Evolutionary conservation across 495 filamentous ascomycete genomes (phyloP), one percentile per base, ranked within the genome.

Genomic region (Hypoxylon perforatum): DNA sequence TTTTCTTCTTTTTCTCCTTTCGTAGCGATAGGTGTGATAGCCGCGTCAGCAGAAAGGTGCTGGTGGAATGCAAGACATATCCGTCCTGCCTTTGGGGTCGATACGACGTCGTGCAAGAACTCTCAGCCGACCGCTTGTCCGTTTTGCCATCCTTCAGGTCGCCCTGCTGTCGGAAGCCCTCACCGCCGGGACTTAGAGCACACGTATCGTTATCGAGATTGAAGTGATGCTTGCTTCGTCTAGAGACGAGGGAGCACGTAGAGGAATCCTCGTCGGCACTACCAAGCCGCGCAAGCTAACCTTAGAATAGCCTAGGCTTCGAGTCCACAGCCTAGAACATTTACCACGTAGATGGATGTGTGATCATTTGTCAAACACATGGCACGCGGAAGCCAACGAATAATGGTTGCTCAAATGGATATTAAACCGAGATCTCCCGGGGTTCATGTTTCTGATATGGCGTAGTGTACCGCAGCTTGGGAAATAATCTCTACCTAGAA

Each of bases 21-120:
- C 8, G 66, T 65, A 38, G 45, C 66, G 46, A 28, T 39, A 57
- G 14, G 57, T 61, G 65, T 39, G 46, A 63, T 61, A 57, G 66
- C 66, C 66, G 56, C 66, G 66, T 70, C 61, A 70, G 56, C 57
- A 48, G 52, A 44, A 28, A 45, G 61, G 30, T 61, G 38, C 46
- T 25, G 51, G 15, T 44, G 47, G 49, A 51, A 61, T 56, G 50
- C 61, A 22, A 61, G 18, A 57, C 15, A 44, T 48, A 22, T 65
- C 30, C 41, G 23, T 49, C 3, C 8, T n/a, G 10, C 25, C 4
- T 1, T 15, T 38, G 14, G n/a, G 19, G 28, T 59, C 46, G 54
- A 30, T 11, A 47, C 39, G 15, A 33, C 21, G 41, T 46, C 3
- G 55, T n/a, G 50, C 42, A 48, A n/a, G 51, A 45, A 54, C 41